A percentile compares a stretch with the other conserved stretches of the same genome.
These are phyloP conservation scores for Amauroascus niger DNA, from an alignment of 2,329 filamentous ascomycete species.

Conservation along the genomic window DNA sequence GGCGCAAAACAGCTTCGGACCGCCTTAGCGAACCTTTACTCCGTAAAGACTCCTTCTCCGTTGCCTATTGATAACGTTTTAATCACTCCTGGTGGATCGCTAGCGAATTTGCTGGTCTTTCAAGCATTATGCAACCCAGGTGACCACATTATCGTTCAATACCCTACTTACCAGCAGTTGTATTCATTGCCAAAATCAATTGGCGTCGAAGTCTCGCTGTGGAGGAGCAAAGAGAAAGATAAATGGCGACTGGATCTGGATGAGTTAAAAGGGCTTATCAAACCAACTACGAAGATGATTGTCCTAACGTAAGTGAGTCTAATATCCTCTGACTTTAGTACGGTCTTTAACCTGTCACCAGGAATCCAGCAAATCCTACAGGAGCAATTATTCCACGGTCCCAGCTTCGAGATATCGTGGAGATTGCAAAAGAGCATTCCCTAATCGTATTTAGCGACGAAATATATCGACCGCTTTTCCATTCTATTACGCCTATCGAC, in stretches of 20 bases:
- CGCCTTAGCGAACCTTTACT: constrained; percentile 58
- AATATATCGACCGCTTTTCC: constrained; percentile 76
- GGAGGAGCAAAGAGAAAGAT: constrained; percentile 57
- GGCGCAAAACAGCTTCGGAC: constrained; percentile 55
- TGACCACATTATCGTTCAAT: constrained; percentile 78
- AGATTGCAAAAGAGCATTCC: constrained; percentile 51
- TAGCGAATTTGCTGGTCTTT: constrained; percentile 72
- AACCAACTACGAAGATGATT: constrained; percentile 45
- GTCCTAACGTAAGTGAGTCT: constrained; percentile 45
- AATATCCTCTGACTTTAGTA: not conserved
- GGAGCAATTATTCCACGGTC: constrained; percentile 57
- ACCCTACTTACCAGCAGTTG: constrained; percentile 78
- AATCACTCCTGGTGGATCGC: constrained; percentile 70
- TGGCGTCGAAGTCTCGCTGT: constrained; percentile 67
- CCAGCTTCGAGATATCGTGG: constrained; percentile 52
- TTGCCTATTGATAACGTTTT: constrained; percentile 56
- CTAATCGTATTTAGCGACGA: constrained; percentile 68
- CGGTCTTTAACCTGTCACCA: constrained; percentile 28
- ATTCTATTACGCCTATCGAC: constrained; percentile 50
- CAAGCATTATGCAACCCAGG: constrained; percentile 62
- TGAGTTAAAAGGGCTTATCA: constrained; percentile 55
- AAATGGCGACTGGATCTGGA: constrained; percentile 58
- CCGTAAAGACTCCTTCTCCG: constrained; percentile 42
- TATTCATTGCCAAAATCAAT: constrained; percentile 65
- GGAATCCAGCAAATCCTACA: constrained; percentile 76